A percentile compares a stretch with the other conserved stretches of the same genome.
These are phyloP conservation scores for Akanthomyces uredinophilus DNA, from an alignment of 2,329 filamentous ascomycete genomes.

Conservation along the genomic window DNA sequence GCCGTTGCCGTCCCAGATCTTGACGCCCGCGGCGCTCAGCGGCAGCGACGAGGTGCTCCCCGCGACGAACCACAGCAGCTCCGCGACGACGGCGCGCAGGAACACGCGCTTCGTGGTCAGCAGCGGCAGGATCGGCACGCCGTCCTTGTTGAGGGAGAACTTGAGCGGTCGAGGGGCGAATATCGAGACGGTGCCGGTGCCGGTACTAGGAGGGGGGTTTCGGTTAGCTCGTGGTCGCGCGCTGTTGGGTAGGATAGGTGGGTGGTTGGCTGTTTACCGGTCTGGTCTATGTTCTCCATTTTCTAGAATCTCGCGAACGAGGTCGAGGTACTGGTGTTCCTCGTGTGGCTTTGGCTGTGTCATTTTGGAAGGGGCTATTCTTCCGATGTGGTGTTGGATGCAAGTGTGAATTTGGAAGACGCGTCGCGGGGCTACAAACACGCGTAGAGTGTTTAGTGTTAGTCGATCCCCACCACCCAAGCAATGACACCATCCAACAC, in stretches of 20 bases:
- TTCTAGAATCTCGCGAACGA: slow-evolving; percentile 79
- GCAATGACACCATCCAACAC: background rate
- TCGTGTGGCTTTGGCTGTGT: slow-evolving; percentile 53
- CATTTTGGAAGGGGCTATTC: background rate
- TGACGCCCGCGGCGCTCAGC: slow-evolving; percentile 74
- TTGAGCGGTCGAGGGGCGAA: slow-evolving; percentile 84
- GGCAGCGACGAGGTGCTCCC: slow-evolving; percentile 76
- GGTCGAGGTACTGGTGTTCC: slow-evolving; percentile 88
- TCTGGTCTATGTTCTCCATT: slow-evolving; percentile 86
- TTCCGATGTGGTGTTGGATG: background rate
- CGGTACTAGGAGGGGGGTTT: slow-evolving; percentile 57
- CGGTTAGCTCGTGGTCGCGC: slow-evolving; percentile 5
- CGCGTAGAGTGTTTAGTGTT: slow-evolving; percentile 13
- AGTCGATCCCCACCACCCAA: background rate
- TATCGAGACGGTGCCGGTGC: slow-evolving; percentile 85
- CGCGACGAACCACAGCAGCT: slow-evolving; percentile 93
- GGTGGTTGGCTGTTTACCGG: slow-evolving; percentile 45
- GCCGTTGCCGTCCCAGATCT: slow-evolving; percentile 98
- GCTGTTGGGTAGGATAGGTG: background rate
- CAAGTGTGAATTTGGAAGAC: slow-evolving; percentile 1
- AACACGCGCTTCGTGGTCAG: slow-evolving; percentile 98
- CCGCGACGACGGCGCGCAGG: slow-evolving; percentile 79
- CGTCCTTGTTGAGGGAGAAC: slow-evolving; percentile 68
- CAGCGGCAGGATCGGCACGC: slow-evolving; percentile 71
- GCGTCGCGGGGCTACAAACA: slow-evolving; percentile 7